phyloP scores from a whole-genome alignment of 169 alveolate species.

The Cytauxzoon felis region DNA sequence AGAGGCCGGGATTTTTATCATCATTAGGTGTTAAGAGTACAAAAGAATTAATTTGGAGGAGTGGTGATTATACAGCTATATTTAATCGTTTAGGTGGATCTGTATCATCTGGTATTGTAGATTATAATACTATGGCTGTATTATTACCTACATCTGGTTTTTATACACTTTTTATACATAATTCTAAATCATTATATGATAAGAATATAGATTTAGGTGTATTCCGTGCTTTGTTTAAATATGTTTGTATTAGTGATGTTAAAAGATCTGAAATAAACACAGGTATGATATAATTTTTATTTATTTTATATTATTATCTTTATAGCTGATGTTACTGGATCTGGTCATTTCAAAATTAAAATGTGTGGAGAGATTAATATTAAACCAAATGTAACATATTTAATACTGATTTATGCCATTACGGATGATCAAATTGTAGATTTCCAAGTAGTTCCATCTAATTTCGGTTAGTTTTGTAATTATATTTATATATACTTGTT shows the following conservation, averaged over 20 bases:
- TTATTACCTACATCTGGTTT: conserved; percentile 42
- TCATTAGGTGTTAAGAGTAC: not conserved
- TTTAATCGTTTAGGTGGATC: conserved; percentile 15
- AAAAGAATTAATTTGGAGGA: conserved; percentile 5
- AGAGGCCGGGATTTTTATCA: not conserved
- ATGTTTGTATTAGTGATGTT: conserved; percentile 6
- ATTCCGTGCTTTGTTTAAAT: conserved; percentile 27
- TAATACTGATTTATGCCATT: conserved; percentile 14
- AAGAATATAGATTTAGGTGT: conserved; percentile 10
- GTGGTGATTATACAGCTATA: conserved; percentile 7
- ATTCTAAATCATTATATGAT: conserved; percentile 16
- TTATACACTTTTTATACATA: conserved; percentile 47
- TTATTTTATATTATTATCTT: not conserved
- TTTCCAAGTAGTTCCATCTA: conserved; percentile 10
- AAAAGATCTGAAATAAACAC: not conserved
- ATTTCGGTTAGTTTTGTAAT: not conserved
- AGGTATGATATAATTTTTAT: not conserved
- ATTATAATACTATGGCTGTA: conserved; percentile 6
- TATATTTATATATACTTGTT: not conserved
- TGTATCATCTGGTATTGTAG: conserved; percentile 18
- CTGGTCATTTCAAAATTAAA: conserved; percentile 13
- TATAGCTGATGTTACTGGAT: conserved; percentile 19
- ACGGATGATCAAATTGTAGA: conserved; percentile 15
- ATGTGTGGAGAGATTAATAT: conserved; percentile 6
- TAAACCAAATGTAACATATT: conserved; percentile 17